Percentiles rank a stretch among this genome's conserved stretches.
phyloP scores from a whole-genome alignment of 2,329 filamentous ascomycete genomes.

The Fusarium sp. region DNA sequence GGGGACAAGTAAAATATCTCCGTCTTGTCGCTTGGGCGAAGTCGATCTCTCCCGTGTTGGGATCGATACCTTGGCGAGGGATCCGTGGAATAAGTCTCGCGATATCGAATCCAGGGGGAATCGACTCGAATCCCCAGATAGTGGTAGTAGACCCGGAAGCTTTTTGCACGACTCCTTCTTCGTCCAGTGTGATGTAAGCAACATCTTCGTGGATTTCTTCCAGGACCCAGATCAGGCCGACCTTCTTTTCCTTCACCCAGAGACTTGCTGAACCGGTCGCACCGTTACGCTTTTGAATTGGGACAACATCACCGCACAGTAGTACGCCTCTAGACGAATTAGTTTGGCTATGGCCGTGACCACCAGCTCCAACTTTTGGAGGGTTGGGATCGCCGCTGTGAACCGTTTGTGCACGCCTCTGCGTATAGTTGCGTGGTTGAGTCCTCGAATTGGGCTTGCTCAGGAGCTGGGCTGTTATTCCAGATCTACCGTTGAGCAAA shows the following conservation, averaged over 20 bases:
- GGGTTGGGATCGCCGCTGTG: conserved; percentile 66
- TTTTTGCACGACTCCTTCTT: conserved; percentile 77
- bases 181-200: conserved; percentile 79
- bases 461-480: conserved; percentile 87
- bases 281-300: conserved; percentile 95
- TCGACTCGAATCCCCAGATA: conserved; percentile 83
- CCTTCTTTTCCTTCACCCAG: conserved; percentile 98
- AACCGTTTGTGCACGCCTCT: conserved; percentile 72
- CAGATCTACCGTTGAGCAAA: conserved; percentile 75
- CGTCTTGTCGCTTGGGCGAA: conserved; percentile 78
- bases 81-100: conserved; percentile 83
- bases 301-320: conserved; percentile 96
- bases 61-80: conserved; percentile 78
- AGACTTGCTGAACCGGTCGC: conserved; percentile 91
- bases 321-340: conserved; percentile 88
- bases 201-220: conserved; percentile 98
- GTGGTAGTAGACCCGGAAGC: conserved; percentile 80
- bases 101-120: conserved; percentile 77
- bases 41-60: conserved; percentile 78
- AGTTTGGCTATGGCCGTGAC: conserved; percentile 73
- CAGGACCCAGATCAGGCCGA: conserved; percentile 95
- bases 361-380: conserved; percentile 63
- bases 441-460: conserved; percentile 79
- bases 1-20: conserved; percentile 87
- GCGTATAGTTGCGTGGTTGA: conserved; percentile 63